Conservation (phyloP, 306 rosid genomes). For the Medicago truncatula region MtrunA17r5.0-ANR NC_053049.1:30646501-30647000, state of each 20-base stretch:
- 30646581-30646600: background rate
- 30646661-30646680: background rate
- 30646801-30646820: constrained; percentile 17
- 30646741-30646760: background rate
- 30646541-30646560: background rate
- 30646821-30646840: background rate
- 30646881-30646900: constrained; percentile 11
- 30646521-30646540: background rate
- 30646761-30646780: background rate
- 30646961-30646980: constrained; percentile 14
- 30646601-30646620: background rate
- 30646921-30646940: background rate
- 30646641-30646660: background rate
- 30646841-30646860: constrained; percentile 18
- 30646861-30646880: constrained; percentile 5
- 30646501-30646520: background rate
- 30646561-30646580: background rate
- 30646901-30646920: background rate
- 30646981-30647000: constrained; percentile 19
- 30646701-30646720: background rate
- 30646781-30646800: constrained; percentile 4
- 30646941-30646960: background rate
- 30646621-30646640: background rate
- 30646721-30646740: background rate
- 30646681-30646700: background rate